Conservation (phyloP, 768 basidiomycete genomes). For the Rhizopogon vesiculosus region DNA sequence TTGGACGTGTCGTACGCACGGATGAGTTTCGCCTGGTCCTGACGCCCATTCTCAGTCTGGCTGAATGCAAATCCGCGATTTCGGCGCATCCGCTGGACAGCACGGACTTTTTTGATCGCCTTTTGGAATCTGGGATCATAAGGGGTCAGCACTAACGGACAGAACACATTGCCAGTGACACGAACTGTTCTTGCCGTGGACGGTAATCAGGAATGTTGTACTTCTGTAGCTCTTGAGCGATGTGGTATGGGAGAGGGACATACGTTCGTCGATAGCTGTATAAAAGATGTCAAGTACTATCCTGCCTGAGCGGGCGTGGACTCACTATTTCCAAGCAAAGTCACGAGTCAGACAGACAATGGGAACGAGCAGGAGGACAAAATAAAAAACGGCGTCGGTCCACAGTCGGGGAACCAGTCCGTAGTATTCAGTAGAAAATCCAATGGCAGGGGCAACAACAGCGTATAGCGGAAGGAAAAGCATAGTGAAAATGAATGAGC, state of each 20-base stretch:
- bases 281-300: background rate
- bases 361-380: conserved; percentile 81
- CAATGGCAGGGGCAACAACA: conserved; percentile 76
- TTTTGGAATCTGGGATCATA: conserved; percentile 77
- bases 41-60: conserved; percentile 86
- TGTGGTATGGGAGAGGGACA: conserved; percentile 89
- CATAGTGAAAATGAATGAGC: conserved; percentile 98
- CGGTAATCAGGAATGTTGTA: conserved; percentile 97
- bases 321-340: conserved; percentile 95
- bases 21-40: conserved; percentile 85
- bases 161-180: conserved; percentile 13
- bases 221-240: conserved; percentile 98
- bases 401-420: conserved; percentile 89
- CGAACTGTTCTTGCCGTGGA: conserved; percentile 94
- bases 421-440: conserved; percentile 88
- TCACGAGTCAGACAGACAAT: conserved; percentile 83
- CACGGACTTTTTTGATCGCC: conserved; percentile 99
- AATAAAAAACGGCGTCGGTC: conserved; percentile 86
- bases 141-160: conserved; percentile 2
- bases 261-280: conserved; percentile 87
- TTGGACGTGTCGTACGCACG: conserved; percentile 87
- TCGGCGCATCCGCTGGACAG: conserved; percentile 93
- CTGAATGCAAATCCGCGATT: conserved; percentile 98
- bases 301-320: background rate
- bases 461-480: conserved; percentile 89